Base-by-base conservation (phyloP, 495 filamentous ascomycete species). In the Collariella sp. region DNA sequence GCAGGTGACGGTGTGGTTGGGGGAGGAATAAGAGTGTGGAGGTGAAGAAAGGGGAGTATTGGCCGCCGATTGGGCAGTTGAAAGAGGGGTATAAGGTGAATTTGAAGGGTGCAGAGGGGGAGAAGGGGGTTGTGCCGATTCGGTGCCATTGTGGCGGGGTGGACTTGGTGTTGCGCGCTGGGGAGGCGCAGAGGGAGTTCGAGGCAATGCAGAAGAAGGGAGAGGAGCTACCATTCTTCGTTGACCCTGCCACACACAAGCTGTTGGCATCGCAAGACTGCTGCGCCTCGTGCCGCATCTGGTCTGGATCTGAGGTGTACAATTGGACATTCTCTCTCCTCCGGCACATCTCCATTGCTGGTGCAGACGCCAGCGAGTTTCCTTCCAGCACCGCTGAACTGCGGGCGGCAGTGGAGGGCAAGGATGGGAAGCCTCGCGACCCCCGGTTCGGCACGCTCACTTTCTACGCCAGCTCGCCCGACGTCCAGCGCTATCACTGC, bases 101-200 rank as follows among this genome's bases (percentile, higher is more conserved):
- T 12, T 11, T 43, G 26, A 44, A 43, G 35, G 35, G 1, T 19
- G 20, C 7, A 11, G 26, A 20, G 29, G 46, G 43, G 31, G 38
- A 16, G 20, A 39, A 64, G 35, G 59, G 74, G 11, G 58, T 66
- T 43, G 44, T 50, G 64, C 67, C n/a, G 50, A 66, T 66, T 2
- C 50, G 59, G 31, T 83, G 80, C 49, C 70, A 76, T 36, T 82
- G 79, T 57, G 66, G 71, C 2, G 79, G 78, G 7, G 70, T 82
- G 9, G 59, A 67, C 20, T 56, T 74, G 1, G 65, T 72, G 22
- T 41, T 72, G 5, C 56, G 43, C 13, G 55, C 35, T 3, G 57
- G 50, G 9, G 59, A 61, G 10, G 65, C 65, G 41, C 52, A 61
- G 20, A 56, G 57, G 13, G 67, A 71, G 18, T 34, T 57, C 13